Conservation (phyloP, 345 rosid genomes). For the Salix viminalis region DNA sequence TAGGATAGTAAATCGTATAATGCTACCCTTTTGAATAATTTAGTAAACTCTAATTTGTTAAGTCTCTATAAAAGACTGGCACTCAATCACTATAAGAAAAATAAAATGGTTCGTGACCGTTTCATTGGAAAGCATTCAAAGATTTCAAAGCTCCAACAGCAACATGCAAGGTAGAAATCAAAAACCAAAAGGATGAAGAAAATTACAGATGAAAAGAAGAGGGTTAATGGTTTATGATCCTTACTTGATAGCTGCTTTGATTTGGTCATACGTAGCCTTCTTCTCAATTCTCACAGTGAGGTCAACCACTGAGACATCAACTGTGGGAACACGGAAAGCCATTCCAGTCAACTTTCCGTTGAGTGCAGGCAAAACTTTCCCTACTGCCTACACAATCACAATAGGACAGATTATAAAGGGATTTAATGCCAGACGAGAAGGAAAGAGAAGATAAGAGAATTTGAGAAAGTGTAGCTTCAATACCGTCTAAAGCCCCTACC, state of each 20-base stretch:
- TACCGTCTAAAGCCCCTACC: neutral
- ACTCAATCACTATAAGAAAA: neutral
- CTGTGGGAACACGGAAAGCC: slow-evolving; percentile 73
- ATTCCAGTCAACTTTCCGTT: slow-evolving; percentile 67
- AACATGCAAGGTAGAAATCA: neutral
- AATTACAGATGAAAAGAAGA: neutral
- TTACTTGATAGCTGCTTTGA: slow-evolving; percentile 60
- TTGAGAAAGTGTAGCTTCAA: too few species aligned
- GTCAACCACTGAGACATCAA: slow-evolving; percentile 71
- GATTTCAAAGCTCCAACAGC: neutral
- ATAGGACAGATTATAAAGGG: neutral
- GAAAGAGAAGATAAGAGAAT: neutral
- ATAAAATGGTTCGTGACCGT: neutral
- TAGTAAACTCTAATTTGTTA: too few species aligned
- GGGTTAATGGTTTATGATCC: neutral
- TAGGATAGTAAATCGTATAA: neutral
- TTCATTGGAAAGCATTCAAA: neutral
- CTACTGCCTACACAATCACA: slow-evolving; percentile 46
- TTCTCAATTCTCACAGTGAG: slow-evolving; percentile 65
- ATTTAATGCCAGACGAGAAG: too few species aligned
- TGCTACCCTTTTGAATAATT: neutral
- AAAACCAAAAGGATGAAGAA: neutral
- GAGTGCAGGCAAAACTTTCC: slow-evolving; percentile 54
- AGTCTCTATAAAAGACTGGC: neutral
- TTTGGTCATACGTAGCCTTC: slow-evolving; percentile 49